Evolutionary conservation across 1,284 basidiomycete species (phyloP).

Genomic region (Hymenochaete sp.): DNA sequence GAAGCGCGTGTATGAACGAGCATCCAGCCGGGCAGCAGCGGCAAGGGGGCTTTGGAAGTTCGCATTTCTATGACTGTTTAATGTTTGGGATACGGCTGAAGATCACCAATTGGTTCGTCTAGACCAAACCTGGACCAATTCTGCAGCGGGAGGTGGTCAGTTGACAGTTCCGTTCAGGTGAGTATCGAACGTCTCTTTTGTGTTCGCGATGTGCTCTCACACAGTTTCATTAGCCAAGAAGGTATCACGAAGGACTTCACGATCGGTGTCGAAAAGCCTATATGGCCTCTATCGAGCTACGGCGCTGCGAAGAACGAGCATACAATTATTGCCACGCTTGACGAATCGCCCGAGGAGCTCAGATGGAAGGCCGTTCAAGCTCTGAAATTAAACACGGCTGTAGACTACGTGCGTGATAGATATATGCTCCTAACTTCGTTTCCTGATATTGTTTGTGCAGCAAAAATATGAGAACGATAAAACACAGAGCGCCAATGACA

Average conservation of each 20-base stretch:
- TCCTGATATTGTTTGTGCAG: constrained; percentile 25
- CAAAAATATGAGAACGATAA: constrained; percentile 47
- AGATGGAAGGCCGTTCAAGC: constrained; percentile 60
- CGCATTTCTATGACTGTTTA: too few relatives aligned
- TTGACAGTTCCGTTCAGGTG: constrained; percentile 34
- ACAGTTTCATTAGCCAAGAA: constrained; percentile 39
- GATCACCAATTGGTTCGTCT: too few relatives aligned
- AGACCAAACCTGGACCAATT: too few relatives aligned
- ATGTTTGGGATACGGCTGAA: too few relatives aligned
- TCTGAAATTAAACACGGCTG: constrained; percentile 42
- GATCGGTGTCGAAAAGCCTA: constrained; percentile 52
- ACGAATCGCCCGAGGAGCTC: constrained; percentile 78
- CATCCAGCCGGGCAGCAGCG: constrained; percentile 45
- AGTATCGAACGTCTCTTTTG: constrained; percentile 17
- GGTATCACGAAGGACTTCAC: constrained; percentile 55
- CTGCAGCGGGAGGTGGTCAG: constrained; percentile 18
- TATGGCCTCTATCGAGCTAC: constrained; percentile 80
- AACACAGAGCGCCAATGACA: constrained; percentile 32
- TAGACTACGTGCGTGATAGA: constrained; percentile 58
- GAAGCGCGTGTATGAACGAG: constrained; percentile 58
- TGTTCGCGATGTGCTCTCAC: neutral
- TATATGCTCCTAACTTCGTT: constrained; percentile 1
- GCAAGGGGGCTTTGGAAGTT: constrained; percentile 31
- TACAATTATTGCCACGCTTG: constrained; percentile 57
- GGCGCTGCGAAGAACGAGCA: constrained; percentile 73